Evolutionary conservation across 352 stramenopile species (phyloP).

Genomic region (Phytopythium helicoides): DNA sequence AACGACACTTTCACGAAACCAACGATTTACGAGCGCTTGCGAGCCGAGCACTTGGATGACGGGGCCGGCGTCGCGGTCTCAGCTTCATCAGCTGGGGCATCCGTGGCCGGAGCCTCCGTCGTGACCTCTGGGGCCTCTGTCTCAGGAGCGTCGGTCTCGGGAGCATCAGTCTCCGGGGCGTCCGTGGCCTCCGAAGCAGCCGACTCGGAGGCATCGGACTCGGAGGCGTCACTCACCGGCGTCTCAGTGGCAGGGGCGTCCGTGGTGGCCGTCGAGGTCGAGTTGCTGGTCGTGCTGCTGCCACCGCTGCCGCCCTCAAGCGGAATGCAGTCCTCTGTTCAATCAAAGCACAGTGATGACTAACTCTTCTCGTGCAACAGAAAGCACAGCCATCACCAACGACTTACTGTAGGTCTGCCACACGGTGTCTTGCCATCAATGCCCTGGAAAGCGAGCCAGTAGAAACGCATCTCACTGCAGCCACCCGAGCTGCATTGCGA

Average conservation of each 20-base stretch:
- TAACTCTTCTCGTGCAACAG: too few relatives aligned
- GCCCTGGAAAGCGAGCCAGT: conserved; percentile 36
- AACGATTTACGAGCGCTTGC: too few relatives aligned
- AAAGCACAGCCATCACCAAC: neutral
- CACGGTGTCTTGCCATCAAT: conserved; percentile 26
- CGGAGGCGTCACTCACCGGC: too few relatives aligned
- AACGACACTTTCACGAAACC: too few relatives aligned
- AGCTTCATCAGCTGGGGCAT: neutral
- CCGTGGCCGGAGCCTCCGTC: too few relatives aligned
- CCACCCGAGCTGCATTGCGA: conserved; percentile 20
- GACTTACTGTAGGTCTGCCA: conserved; percentile 43
- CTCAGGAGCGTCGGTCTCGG: too few relatives aligned
- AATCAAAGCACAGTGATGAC: neutral
- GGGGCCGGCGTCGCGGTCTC: too few relatives aligned
- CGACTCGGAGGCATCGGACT: too few relatives aligned
- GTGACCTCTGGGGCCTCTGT: too few relatives aligned
- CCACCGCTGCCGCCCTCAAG: conserved; percentile 17
- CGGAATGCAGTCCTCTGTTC: conserved; percentile 30
- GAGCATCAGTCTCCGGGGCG: too few relatives aligned
- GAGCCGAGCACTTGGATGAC: neutral
- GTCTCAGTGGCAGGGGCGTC: neutral
- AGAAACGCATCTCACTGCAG: conserved; percentile 37
- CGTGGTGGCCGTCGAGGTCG: conserved; percentile 2
- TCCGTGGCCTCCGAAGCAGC: too few relatives aligned
- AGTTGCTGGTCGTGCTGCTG: conserved; percentile 17